Evolutionary conservation across 31 red algal species (phyloP), one percentile per base, ranked within the genome.

Genomic region (Odonthalia washingtoniensis): DNA sequence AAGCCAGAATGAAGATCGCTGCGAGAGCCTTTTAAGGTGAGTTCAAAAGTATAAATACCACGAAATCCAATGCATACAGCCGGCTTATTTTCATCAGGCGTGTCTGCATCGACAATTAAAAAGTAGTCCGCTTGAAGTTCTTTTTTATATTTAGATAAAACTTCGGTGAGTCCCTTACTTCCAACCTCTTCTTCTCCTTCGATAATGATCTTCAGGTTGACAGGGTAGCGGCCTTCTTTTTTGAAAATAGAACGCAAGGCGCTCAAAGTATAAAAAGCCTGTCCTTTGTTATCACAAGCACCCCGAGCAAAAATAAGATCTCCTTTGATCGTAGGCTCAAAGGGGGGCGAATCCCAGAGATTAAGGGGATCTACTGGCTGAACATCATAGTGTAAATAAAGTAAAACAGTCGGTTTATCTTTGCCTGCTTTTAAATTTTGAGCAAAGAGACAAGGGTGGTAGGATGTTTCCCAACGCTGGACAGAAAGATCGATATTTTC

Each of bases 181-280:
- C 94, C 94, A 73, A 92, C 80, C 67, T 95, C 94, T 83, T 95
- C 94, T 85, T 95, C 85, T 2, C 94, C 94, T 63, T 95, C 94
- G 65, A 95, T 42, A 46, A 95, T 40, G 26, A 95, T 32, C 82
- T 93, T 95, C 31, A 95, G 46, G 70, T 88, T 88, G 28, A 88
- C 46, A 5, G 91, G 89, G 33, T 89, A 45, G 30, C 21, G 32
- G 27, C 85, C 74, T 31, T 70, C 53, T 35, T 40, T 65, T 21
- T 81, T 69, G 14, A 89, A 49, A 40, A 86, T 43, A 1, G 83
- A 35, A 61, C 41, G 49, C 5, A 95, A 69, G 3, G 77, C 94
- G 27, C 34, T 32, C 14, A 90, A 36, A 40, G 69, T 45, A 16
- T 45, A 52, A 30, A 83, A 34, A 62, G 90, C 70, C 34, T 75